phyloP scores from a whole-genome alignment of 371 early-diverging fungal species.

The Mortierella sp. region DNA sequence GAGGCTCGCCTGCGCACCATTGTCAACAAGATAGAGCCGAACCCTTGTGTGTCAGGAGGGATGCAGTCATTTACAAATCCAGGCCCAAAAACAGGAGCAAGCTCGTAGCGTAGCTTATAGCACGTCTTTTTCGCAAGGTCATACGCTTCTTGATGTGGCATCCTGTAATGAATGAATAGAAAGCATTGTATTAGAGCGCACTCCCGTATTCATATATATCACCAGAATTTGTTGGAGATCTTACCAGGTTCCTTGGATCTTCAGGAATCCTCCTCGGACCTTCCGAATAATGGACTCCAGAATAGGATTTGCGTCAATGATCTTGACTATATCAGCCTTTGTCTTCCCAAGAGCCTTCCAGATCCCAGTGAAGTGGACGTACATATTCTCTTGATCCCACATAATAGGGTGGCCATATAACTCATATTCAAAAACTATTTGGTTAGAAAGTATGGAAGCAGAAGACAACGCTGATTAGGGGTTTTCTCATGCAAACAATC shows the following conservation, averaged over 20 bases:
- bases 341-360: constrained; percentile 80
- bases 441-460: neutral
- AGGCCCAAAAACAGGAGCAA: constrained; percentile 73
- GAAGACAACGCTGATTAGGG: neutral
- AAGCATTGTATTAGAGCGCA: neutral
- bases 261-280: constrained; percentile 77
- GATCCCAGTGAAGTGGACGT: constrained; percentile 82
- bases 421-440: constrained; percentile 73
- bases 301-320: constrained; percentile 75
- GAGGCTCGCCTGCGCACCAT: constrained; percentile 46
- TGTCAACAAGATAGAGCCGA: constrained; percentile 46
- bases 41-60: constrained; percentile 65
- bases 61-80: constrained; percentile 65
- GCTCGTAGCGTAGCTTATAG: constrained; percentile 69
- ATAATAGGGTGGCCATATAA: constrained; percentile 73
- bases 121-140: constrained; percentile 69
- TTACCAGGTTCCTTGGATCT: constrained; percentile 82
- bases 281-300: constrained; percentile 67
- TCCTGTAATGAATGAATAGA: constrained; percentile 49
- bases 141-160: constrained; percentile 71
- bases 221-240: neutral
- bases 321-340: constrained; percentile 77
- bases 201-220: neutral
- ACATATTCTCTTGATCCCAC: constrained; percentile 81
- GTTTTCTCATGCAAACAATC: neutral